These are phyloP conservation scores for Ogataea ganodermae DNA, from an alignment of 805 yeast species.

Conservation along the genomic window DNA sequence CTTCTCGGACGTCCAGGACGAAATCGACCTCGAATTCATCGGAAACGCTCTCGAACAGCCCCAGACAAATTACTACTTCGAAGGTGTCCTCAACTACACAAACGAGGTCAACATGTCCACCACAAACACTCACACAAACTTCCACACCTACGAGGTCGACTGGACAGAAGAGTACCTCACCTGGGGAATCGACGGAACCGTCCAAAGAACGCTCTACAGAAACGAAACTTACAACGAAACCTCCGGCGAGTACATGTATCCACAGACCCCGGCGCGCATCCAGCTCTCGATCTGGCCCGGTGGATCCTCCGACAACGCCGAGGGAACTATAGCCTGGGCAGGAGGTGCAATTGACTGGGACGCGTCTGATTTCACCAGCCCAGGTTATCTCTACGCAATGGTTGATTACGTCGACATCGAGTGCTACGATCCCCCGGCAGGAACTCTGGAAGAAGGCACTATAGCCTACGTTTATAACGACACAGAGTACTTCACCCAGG, in stretches of 20 bases:
- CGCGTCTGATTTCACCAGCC: constrained; percentile 64
- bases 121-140: constrained; percentile 61
- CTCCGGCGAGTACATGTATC: constrained; percentile 53
- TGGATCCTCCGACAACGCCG: constrained; percentile 54
- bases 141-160: constrained; percentile 75
- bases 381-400: constrained; percentile 80
- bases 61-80: constrained; percentile 79
- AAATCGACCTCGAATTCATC: constrained; percentile 84
- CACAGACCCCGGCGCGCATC: constrained; percentile 75
- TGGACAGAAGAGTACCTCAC: constrained; percentile 73
- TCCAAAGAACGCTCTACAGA: constrained; percentile 64
- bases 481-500: constrained; percentile 48
- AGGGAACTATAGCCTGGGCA: constrained; percentile 79
- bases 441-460: constrained; percentile 46
- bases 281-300: constrained; percentile 81
- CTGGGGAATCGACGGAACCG: constrained; percentile 74
- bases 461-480: constrained; percentile 56
- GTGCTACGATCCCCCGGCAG: constrained; percentile 73
- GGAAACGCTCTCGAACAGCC: constrained; percentile 69
- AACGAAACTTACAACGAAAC: constrained; percentile 66
- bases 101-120: constrained; percentile 51
- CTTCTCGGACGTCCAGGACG: constrained; percentile 85
- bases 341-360: constrained; percentile 89
- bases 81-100: constrained; percentile 69
- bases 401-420: constrained; percentile 60